These are phyloP conservation scores for Euphorbia lathyris DNA, from an alignment of 345 rosid species.

Conservation along the genomic window DNA sequence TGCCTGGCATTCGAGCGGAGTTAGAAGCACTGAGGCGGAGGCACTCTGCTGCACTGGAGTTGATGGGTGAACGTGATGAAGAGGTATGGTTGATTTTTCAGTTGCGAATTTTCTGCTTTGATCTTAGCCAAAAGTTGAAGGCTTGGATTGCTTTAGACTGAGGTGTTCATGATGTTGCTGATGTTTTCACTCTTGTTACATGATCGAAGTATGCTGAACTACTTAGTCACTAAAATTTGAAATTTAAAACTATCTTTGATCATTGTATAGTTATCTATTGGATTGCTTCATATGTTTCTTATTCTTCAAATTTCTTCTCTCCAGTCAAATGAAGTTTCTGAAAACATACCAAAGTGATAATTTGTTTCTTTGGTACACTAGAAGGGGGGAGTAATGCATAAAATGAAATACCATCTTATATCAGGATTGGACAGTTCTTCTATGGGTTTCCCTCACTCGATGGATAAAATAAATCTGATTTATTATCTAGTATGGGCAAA, in stretches of 20 bases:
- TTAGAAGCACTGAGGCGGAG: slow-evolving; percentile 88
- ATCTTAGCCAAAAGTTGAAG: background rate
- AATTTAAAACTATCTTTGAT: background rate
- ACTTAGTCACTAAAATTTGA: background rate
- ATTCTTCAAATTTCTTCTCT: background rate
- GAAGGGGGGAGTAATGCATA: too few species aligned
- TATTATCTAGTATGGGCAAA: too few species aligned
- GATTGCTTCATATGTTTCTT: background rate
- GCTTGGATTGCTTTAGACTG: background rate
- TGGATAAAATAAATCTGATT: too few species aligned
- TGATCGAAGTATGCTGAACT: background rate
- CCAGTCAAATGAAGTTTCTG: too few species aligned
- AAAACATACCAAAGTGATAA: too few species aligned
- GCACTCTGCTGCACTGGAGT: slow-evolving; percentile 95
- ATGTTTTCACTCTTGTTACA: background rate
- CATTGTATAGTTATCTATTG: background rate
- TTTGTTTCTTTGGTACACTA: too few species aligned
- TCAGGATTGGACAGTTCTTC: too few species aligned
- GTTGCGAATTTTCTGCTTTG: slow-evolving; percentile 5
- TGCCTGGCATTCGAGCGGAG: slow-evolving; percentile 88
- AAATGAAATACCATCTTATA: too few species aligned
- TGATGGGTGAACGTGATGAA: slow-evolving; percentile 99
- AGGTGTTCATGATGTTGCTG: background rate
- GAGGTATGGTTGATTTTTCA: slow-evolving; percentile 51
- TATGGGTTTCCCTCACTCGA: too few species aligned